A percentile compares a stretch with the other conserved stretches of the same genome.
phyloP scores from a whole-genome alignment of 495 filamentous ascomycete genomes.

The Cenococcum geophilum region DNA sequence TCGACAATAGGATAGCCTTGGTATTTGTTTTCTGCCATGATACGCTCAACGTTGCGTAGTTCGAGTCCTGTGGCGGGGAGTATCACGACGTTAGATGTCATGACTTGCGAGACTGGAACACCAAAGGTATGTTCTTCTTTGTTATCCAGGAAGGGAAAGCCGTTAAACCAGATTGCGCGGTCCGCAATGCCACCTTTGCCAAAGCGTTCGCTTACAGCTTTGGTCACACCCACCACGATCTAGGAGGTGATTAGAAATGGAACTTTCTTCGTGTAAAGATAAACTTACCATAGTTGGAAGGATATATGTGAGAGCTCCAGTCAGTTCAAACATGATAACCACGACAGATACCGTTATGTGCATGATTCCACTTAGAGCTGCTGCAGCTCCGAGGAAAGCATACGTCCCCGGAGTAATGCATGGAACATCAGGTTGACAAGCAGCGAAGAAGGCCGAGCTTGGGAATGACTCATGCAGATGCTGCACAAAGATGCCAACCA shows the following conservation, averaged over 20 bases:
- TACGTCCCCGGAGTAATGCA: constrained; percentile 97
- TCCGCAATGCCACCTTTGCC: constrained; percentile 96
- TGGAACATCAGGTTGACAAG: constrained; percentile 84
- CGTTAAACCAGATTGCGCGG: constrained; percentile 99
- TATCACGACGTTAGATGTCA: constrained; percentile 72
- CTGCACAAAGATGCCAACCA: constrained; percentile 91
- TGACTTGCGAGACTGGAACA: constrained; percentile 86
- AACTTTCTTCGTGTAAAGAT: background rate
- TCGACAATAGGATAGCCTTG: constrained; percentile 95
- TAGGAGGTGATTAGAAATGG: constrained; percentile 29
- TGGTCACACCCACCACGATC: constrained; percentile 96
- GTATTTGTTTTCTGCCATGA: constrained; percentile 76
- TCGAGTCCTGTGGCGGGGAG: constrained; percentile 71
- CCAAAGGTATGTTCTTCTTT: constrained; percentile 98
- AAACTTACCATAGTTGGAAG: constrained; percentile 78
- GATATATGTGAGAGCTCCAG: constrained; percentile 91
- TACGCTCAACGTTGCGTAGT: constrained; percentile 63
- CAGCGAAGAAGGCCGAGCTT: constrained; percentile 72
- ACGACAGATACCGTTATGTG: constrained; percentile 94
- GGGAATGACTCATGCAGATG: constrained; percentile 80
- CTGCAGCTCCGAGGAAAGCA: constrained; percentile 86
- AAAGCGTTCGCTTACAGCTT: constrained; percentile 85
- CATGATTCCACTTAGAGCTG: constrained; percentile 97
- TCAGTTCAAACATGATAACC: constrained; percentile 98
- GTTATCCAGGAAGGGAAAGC: constrained; percentile 94